phyloP scores from a whole-genome alignment of 2,329 filamentous ascomycete genomes.

The Fusarium redolens region DNA sequence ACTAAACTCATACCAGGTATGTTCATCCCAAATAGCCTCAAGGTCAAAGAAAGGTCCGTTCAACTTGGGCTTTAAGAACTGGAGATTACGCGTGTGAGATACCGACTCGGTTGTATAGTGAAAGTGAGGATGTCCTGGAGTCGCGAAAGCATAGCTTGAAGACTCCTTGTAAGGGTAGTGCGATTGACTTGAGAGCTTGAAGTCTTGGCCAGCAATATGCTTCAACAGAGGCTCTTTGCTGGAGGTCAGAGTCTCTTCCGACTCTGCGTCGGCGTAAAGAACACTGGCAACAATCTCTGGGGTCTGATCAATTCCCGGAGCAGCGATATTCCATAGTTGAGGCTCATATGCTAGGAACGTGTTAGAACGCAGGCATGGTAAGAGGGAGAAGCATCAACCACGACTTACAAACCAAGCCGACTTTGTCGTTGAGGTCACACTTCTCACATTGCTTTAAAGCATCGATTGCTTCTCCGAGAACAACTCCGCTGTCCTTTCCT shows the following conservation, averaged over 20 bases:
- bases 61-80: constrained; percentile 72
- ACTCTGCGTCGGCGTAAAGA: neutral
- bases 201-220: neutral
- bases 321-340: neutral
- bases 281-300: neutral
- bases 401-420: neutral
- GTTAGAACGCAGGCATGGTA: neutral
- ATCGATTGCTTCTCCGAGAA: constrained; percentile 37
- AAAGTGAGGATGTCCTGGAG: constrained; percentile 64
- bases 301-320: neutral
- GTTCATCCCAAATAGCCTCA: constrained; percentile 82
- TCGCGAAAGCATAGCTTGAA: constrained; percentile 54
- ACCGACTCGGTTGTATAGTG: constrained; percentile 66
- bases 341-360: neutral
- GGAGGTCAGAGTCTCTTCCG: neutral
- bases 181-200: neutral
- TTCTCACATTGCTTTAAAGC: constrained; percentile 38
- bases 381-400: too few species aligned
- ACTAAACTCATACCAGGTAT: constrained; percentile 77
- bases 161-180: neutral
- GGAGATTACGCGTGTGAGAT: constrained; percentile 73
- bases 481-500: constrained; percentile 14
- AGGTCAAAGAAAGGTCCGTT: constrained; percentile 77
- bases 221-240: neutral
- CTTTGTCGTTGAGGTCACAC: constrained; percentile 49